These are phyloP conservation scores for Arabidopsis lyrata DNA, from an alignment of 441 rosid species.

Conservation along the genomic window DNA sequence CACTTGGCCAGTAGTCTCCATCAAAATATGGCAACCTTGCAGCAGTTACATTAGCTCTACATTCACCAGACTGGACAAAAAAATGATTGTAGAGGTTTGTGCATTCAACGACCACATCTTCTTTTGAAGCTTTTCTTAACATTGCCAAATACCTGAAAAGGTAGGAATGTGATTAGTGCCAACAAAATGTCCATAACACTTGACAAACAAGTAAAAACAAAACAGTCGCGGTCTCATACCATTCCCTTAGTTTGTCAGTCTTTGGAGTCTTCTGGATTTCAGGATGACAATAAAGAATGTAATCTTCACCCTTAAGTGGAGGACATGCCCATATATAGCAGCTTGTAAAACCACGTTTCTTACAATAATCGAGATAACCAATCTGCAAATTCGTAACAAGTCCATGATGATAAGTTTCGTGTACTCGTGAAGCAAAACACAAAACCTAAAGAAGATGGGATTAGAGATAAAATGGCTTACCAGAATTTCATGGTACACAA, in stretches of 20 bases:
- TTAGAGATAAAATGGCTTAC: slow-evolving; percentile 49
- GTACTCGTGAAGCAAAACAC: neutral
- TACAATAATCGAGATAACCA: slow-evolving; percentile 97
- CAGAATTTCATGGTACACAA: slow-evolving; percentile 96
- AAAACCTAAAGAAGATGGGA: slow-evolving; percentile 9
- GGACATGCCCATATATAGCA: slow-evolving; percentile 99
- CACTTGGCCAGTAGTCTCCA: slow-evolving; percentile 99
- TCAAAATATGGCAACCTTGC: slow-evolving; percentile 98
- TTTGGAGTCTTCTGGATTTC: slow-evolving; percentile 98
- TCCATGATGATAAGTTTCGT: neutral
- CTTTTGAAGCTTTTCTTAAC: slow-evolving; percentile 86
- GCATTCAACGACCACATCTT: slow-evolving; percentile 81
- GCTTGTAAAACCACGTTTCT: slow-evolving; percentile 93
- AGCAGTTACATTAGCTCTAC: slow-evolving; percentile 86
- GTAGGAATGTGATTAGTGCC: neutral
- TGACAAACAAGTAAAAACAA: neutral
- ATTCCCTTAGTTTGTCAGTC: slow-evolving; percentile 91
- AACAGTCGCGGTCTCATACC: slow-evolving; percentile 57
- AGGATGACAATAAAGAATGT: slow-evolving; percentile 94
- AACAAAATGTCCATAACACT: neutral
- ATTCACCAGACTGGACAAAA: slow-evolving; percentile 75
- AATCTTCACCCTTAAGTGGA: slow-evolving; percentile 97
- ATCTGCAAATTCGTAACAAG: slow-evolving; percentile 54
- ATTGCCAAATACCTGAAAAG: slow-evolving; percentile 83
- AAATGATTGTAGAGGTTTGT: slow-evolving; percentile 93